Evolutionary conservation across 2,329 filamentous ascomycete genomes (phyloP).

Genomic region (Pseudopyricularia cyperi): DNA sequence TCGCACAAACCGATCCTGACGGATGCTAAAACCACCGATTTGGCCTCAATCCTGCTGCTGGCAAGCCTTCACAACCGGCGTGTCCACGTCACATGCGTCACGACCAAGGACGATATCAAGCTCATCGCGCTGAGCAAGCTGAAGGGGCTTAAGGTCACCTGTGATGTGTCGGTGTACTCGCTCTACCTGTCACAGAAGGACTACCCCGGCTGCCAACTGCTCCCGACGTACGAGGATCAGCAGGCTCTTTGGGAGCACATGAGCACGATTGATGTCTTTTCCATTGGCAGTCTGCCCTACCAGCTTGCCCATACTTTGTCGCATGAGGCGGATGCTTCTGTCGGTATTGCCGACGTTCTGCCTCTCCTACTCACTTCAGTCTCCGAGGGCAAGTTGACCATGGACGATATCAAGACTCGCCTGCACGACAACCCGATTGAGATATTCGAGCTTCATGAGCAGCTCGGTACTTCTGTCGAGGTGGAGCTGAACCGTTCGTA

Average conservation of each 20-base stretch:
- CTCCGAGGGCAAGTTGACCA: conserved; percentile 55
- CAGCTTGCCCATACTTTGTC: conserved; percentile 50
- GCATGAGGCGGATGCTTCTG: conserved; percentile 39
- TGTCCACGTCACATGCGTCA: conserved; percentile 69
- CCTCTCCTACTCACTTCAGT: conserved; percentile 67
- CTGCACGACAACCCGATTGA: conserved; percentile 68
- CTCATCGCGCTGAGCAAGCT: conserved; percentile 66
- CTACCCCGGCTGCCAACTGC: conserved; percentile 50
- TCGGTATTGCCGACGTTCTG: conserved; percentile 60
- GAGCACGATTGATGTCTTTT: conserved; percentile 64
- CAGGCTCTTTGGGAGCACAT: conserved; percentile 62
- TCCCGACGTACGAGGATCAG: conserved; percentile 58
- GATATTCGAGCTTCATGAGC: conserved; percentile 74
- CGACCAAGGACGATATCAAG: conserved; percentile 67
- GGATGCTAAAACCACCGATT: conserved; percentile 66
- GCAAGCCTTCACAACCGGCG: conserved; percentile 67
- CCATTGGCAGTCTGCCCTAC: conserved; percentile 65
- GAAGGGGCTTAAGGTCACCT: conserved; percentile 72
- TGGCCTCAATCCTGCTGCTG: conserved; percentile 67
- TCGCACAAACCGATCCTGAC: conserved; percentile 68
- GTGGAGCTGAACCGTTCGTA: conserved; percentile 64
- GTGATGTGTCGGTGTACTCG: conserved; percentile 69
- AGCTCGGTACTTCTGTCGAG: conserved; percentile 60
- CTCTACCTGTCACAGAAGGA: conserved; percentile 63
- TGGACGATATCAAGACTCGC: conserved; percentile 59